Conservation (phyloP, 2,329 filamentous ascomycete species). For the Pleomassaria siparia region DNA sequence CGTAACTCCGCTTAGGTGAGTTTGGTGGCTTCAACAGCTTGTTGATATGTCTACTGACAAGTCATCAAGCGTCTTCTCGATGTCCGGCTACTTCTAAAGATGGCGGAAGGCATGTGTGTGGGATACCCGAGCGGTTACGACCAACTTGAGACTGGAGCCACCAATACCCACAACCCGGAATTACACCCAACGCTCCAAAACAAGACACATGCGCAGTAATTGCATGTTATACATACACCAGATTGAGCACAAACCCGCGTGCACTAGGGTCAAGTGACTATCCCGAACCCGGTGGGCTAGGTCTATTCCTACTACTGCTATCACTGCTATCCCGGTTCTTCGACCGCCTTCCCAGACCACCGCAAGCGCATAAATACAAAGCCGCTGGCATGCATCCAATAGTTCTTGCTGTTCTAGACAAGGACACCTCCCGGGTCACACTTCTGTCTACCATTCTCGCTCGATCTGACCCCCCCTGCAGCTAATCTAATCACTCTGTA, state of each 20-base stretch:
- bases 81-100: no score
- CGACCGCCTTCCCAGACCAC: no score
- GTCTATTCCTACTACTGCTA: no score
- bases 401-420: conserved; percentile 11
- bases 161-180: conserved; percentile 1
- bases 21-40: background rate
- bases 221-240: background rate
- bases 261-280: background rate
- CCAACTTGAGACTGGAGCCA: background rate
- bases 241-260: background rate
- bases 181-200: background rate
- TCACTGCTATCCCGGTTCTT: no score
- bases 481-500: conserved; percentile 25
- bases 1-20: background rate
- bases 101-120: background rate
- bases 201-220: background rate
- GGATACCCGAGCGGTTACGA: background rate
- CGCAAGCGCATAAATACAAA: no score
- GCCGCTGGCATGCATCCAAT: no score
- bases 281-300: background rate
- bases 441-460: no score
- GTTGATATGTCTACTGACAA: background rate
- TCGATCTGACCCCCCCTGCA: conserved; percentile 10
- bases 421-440: conserved; percentile 4
- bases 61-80: no score